Conservation (phyloP, 2,329 filamentous ascomycete genomes). For the Dothideomycetes sp. region DNA sequence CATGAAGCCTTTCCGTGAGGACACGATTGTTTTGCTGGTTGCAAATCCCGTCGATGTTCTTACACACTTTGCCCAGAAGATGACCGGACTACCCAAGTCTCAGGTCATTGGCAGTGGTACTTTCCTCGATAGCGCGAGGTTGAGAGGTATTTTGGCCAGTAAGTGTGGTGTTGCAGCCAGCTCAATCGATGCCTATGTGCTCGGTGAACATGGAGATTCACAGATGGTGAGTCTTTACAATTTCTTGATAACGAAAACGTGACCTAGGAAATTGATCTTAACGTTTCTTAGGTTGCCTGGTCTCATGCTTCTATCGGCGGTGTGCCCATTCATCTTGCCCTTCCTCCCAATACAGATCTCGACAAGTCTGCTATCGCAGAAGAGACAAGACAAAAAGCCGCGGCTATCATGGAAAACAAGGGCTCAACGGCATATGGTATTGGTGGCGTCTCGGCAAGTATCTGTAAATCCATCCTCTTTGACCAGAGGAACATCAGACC, state of each 20-base stretch:
- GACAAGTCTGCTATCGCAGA: conserved; percentile 31
- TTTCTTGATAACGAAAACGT: too few species aligned
- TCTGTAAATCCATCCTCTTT: conserved; percentile 43
- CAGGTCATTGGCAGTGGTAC: conserved; percentile 48
- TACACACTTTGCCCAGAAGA: conserved; percentile 40
- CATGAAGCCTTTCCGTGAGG: conserved; percentile 41
- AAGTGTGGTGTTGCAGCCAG: conserved; percentile 31
- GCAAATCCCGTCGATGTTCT: conserved; percentile 49
- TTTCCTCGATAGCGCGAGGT: conserved; percentile 43
- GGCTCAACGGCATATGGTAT: conserved; percentile 44
- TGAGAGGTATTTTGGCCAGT: conserved; percentile 37
- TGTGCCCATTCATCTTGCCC: conserved; percentile 29
- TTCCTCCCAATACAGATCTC: conserved; percentile 21
- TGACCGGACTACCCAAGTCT: conserved; percentile 38
- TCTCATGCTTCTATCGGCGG: conserved; percentile 36
- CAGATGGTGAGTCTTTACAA: conserved; percentile 30
- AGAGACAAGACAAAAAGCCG: conserved; percentile 40
- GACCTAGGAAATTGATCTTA: too few species aligned
- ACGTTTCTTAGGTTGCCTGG: conserved; percentile 39
- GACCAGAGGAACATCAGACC: conserved; percentile 40
- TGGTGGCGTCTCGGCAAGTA: conserved; percentile 38
- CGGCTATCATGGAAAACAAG: conserved; percentile 41
- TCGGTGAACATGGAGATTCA: conserved; percentile 42
- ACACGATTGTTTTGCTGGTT: conserved; percentile 43
- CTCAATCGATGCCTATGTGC: conserved; percentile 36